phyloP scores from a whole-genome alignment of 1,284 basidiomycete species.

The Flammula alnicola region DNA sequence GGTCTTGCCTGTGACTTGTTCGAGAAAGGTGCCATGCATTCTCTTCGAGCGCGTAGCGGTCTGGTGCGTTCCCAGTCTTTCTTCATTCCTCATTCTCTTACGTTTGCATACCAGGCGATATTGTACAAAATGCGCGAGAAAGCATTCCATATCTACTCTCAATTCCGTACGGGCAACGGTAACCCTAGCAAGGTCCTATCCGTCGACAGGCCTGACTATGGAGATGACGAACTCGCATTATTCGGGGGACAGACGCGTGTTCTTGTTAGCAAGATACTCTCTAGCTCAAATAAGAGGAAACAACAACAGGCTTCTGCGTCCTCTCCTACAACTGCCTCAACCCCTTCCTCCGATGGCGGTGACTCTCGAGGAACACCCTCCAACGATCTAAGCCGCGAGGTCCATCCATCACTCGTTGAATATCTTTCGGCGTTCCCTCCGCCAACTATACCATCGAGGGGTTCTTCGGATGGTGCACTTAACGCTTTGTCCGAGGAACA shows the following conservation, averaged over 20 bases:
- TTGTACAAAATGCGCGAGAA: constrained; percentile 51
- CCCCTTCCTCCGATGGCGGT: constrained; percentile 26
- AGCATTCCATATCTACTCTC: constrained; percentile 52
- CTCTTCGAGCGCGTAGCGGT: constrained; percentile 54
- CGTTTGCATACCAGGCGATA: constrained; percentile 41
- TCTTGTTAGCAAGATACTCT: constrained; percentile 56
- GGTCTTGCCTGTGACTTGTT: constrained; percentile 61
- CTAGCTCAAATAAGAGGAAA: constrained; percentile 26
- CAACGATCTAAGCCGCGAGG: constrained; percentile 46
- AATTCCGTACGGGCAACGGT: constrained; percentile 42
- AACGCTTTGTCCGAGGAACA: constrained; percentile 1
- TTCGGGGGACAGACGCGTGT: constrained; percentile 66
- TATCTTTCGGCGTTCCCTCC: constrained; percentile 48
- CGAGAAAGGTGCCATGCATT: constrained; percentile 49
- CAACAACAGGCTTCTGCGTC: constrained; percentile 23
- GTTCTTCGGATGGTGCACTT: constrained; percentile 7
- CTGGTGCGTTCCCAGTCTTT: constrained; percentile 42
- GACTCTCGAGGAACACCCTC: constrained; percentile 23
- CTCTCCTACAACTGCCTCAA: constrained; percentile 22
- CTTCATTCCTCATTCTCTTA: neutral
- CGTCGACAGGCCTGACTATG: constrained; percentile 49
- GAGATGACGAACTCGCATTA: constrained; percentile 65
- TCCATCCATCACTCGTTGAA: constrained; percentile 62
- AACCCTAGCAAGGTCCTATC: constrained; percentile 39
- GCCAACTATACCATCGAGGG: constrained; percentile 23